Evolutionary conservation across 371 early-diverging fungal species (phyloP), one percentile per base, ranked within the genome.

Genomic region (Mortierella sp.): DNA sequence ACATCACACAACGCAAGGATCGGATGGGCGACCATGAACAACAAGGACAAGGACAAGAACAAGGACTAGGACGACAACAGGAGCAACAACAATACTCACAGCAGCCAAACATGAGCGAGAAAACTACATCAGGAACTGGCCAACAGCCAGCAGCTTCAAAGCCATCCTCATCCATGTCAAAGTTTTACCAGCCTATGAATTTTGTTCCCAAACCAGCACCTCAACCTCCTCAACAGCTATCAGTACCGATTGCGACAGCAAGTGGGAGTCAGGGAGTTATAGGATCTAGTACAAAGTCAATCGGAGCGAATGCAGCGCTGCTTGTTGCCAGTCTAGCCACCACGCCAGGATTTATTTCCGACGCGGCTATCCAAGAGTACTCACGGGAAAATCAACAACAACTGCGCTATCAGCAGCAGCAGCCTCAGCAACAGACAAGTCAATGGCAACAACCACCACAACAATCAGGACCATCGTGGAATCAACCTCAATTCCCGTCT

Each of bases 131-230:
- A 34, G 63, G 53, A 22, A 53, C 16, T 24, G 63, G 16, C 4
- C 68, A 74, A 37, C 14, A 29, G 22, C 24, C 52, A 10, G 61
- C 47, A 9, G 13, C 61, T 31, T 34, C 63, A 19, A 43, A 50
- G 40, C 26, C 61, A 22, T 37, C 61, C 47, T 81, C 84, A 70
- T 75, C 64, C 66, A 83, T 83, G 84, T 64, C 84, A 4, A 52
- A 70, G 44, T 83, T 83, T 52, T 83, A 83, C 61, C 79, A 66
- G 16, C 84, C 84, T 47, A 79, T 83, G 76, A 83, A 83, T 1
- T 64, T 48, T 41, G 29, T 63, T 45, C 45, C 70, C 1, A 29
- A 43, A 8, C 29, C 37, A 39, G 55, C 43, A 13, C 40, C 40
- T 7, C 16, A 40, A 41, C 19, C 58, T 1, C 14, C 34, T 1